Evolutionary conservation across 495 filamentous ascomycete genomes (phyloP).

Genomic region (Aspergillus panamensis): DNA sequence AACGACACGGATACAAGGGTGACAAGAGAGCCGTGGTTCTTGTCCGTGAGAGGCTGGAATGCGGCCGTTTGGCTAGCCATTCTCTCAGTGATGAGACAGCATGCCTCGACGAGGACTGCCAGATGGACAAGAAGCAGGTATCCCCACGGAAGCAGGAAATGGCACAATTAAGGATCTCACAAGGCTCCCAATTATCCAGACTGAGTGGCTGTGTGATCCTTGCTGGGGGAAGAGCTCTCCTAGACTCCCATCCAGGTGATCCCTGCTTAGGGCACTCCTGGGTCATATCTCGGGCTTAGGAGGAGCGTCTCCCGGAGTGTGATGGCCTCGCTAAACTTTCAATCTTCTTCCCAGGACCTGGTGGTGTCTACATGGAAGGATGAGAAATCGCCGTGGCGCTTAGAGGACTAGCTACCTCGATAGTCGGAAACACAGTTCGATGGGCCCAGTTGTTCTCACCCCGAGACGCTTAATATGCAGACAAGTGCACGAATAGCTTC

Average conservation of each 20-base stretch:
- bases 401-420: background rate
- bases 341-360: background rate
- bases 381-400: background rate
- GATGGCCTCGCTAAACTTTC: too few relatives aligned
- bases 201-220: background rate
- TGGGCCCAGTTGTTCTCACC: background rate
- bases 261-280: background rate
- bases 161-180: background rate
- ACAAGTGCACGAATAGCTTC: background rate
- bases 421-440: background rate
- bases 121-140: background rate
- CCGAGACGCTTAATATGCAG: background rate
- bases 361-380: background rate
- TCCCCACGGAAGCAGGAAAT: background rate
- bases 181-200: background rate
- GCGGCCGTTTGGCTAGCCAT: conserved; percentile 22
- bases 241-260: background rate
- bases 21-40: conserved; percentile 24
- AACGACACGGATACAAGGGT: conserved; percentile 26
- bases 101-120: conserved; percentile 1
- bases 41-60: conserved; percentile 20
- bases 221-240: background rate
- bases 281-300: background rate
- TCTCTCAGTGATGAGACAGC: background rate
- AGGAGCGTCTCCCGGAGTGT: background rate